Base-by-base conservation (phyloP, 2,329 filamentous ascomycete genomes). In the Xylaria hypoxylon region DNA sequence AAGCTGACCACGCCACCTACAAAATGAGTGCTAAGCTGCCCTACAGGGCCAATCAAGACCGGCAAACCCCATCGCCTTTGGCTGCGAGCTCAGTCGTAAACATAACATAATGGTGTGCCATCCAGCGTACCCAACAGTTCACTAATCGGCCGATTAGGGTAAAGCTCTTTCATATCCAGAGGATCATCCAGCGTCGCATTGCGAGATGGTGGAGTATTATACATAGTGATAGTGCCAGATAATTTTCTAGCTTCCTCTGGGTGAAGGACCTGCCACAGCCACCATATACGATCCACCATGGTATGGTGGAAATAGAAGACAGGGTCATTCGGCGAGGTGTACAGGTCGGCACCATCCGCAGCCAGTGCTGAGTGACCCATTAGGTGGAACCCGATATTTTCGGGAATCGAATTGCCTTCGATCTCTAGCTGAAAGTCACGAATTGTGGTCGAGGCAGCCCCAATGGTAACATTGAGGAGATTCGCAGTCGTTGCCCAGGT, bases 261-360 rank as follows among this genome's bases (percentile, higher is more conserved):
- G 45, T 50, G 45, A 50, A 50, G 17, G 28, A 28, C 13, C 45
- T 50, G 45, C 45, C 45, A 50, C 45, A 50, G 45, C 45, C 45
- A 50, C 45, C 45, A 50, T 19, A 50, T 50, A 11, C 24, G 22
- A 28, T 50, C 45, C 5, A 50, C 8, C 45, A 50, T 50, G 3
- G 45, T 6, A 50, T 50, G 45, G 17, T 50, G 45, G 45, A 50
- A 28, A 24, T 50, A 50, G 24, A 50, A 50, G 45, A 50, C 45
- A 13, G 45, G 45, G 24, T 50, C 45, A 24, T 28, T 50, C 22
- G 45, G 45, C 45, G 45, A 50, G 28, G 45, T 50, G 45, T 50
- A 50, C 10, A 50, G 22, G 24, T 50, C 45, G 22, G 45, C 45
- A 2, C 45, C 45, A 7, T 50, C 45, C 3, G 45, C 45, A 28